Base-by-base conservation (phyloP, 1,284 basidiomycete species). In the Fomitopsis palustris region DNA sequence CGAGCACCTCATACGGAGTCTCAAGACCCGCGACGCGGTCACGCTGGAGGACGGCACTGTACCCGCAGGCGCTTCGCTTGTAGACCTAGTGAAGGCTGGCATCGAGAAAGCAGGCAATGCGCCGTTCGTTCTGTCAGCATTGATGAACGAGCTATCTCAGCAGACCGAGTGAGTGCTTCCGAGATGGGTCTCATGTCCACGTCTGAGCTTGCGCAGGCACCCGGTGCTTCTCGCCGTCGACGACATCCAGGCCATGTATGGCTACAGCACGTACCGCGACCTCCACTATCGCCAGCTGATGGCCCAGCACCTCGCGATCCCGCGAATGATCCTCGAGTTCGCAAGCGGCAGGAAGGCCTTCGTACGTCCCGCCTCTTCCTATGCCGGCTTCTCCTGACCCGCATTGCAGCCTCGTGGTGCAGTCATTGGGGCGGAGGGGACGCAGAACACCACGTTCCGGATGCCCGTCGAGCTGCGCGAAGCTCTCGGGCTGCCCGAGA, bases 141-240 rank as follows among this genome's bases (percentile, higher is more conserved):
- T 94, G 5, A 73, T 97, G 67, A 77, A 78, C 17, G 84, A 87
- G 57, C 73, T 98, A 2, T 82, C 84, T 10, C 71, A 69, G 41
- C 95, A 98, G 71, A 86, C 76, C 0, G 72, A 80, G 88, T 93
- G 47, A 55, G 81, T 79, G 10, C 43, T 42, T 43, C 23, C 8
- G n/a, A 9, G 9, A 17, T 16, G 41, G 2, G 27, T 45, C 4
- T 5, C n/a, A 17, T 17, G 37, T n/a, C 31, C 2, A 23, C 31
- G 35, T 37, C 35, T 37, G 8, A 37, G 3, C 3, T 9, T 9
- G 35, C 16, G 35, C 35, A 88, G 80, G 55, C 72, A 78, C 70
- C 92, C 95, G 0, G 88, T 97, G 1, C 73, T 98, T 6, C 75
- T 96, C 29, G 95, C 93, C 0, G 75, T 97, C 0, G 96, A 98